Evolutionary conservation across 1,139 yeast species (phyloP), one percentile per base, ranked within the genome.

Genomic region (Kluyveromyces sp.): DNA sequence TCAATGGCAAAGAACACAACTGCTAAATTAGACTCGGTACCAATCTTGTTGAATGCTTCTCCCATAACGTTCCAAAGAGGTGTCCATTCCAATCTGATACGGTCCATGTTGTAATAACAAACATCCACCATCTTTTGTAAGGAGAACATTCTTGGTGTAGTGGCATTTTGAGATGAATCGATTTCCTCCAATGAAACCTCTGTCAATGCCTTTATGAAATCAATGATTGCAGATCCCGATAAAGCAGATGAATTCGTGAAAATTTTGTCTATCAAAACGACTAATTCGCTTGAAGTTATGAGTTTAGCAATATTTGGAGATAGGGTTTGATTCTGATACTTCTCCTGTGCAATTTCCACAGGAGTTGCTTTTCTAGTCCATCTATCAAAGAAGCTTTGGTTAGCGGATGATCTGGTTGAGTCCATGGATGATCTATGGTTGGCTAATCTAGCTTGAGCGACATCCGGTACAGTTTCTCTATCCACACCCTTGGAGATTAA

Each of bases 31-130:
- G 64, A 51, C 59, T 86, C 87, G 52, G 95, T 83, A 2, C 96
- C 95, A 53, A 89, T 92, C 41, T 73, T 77, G 54, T 88, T 87
- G 68, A 94, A 92, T 39, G 89, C 87, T 53, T 79, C 86, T 8
- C 96, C 96, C 85, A 94, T 85, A 8, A 87, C 83, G 5, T 84
- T 77, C 99, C 99, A 94, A 50, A 94, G 72, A 49, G 88, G 95
- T 6, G 96, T 80, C 97, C 98, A 94, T 68, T 94, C 97, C 53
- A 94, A 81, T 63, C 96, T 81, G 58, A 94, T 89, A 72, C 98
- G 85, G 48, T 81, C 81, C 97, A 94, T 92, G 64, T 94, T 94
- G 70, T 94, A 94, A 65, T 92, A 92, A 66, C 97, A 90, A 41
- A 94, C 95, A 65, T 94, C 98, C 43, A 94, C 96, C 73, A 94